A percentile compares a stretch with the other conserved stretches of the same genome.
Conservation (phyloP, 495 filamentous ascomycete species). For the Sordaria brevicollis region DNA sequence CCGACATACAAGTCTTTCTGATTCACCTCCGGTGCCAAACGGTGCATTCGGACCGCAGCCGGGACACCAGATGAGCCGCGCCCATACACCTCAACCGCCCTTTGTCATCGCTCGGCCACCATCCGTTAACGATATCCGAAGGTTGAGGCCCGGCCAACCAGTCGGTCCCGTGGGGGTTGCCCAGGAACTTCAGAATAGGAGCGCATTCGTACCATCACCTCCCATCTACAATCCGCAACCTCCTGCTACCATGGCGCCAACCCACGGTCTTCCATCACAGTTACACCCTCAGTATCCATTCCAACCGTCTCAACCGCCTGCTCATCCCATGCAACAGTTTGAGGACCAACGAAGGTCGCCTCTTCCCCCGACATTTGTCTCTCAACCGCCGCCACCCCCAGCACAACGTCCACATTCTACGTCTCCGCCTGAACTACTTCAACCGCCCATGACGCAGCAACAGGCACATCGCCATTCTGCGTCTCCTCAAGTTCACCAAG, state of each 20-base stretch:
- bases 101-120: conserved; percentile 66
- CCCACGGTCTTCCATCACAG: conserved; percentile 35
- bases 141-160: conserved; percentile 58
- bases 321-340: conserved; percentile 46
- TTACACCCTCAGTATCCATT: conserved; percentile 45
- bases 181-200: conserved; percentile 45
- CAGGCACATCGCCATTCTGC: conserved; percentile 40
- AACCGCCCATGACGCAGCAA: conserved; percentile 37
- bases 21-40: conserved; percentile 82
- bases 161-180: conserved; percentile 22
- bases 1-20: conserved; percentile 71
- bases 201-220: conserved; percentile 74
- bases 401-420: conserved; percentile 9
- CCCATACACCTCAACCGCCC: conserved; percentile 73
- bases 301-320: conserved; percentile 20
- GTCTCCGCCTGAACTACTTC: conserved; percentile 31
- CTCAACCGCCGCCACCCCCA: conserved; percentile 21
- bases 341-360: conserved; percentile 58
- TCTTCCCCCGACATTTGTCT: conserved; percentile 47
- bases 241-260: conserved; percentile 33
- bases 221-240: conserved; percentile 75
- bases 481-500: conserved; percentile 24
- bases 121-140: conserved; percentile 68
- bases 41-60: conserved; percentile 51
- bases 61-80: conserved; percentile 39